Evolutionary conservation across 257 asterid genomes (phyloP), one percentile per base, ranked within the genome.

Genomic region (Rhazya stricta): DNA sequence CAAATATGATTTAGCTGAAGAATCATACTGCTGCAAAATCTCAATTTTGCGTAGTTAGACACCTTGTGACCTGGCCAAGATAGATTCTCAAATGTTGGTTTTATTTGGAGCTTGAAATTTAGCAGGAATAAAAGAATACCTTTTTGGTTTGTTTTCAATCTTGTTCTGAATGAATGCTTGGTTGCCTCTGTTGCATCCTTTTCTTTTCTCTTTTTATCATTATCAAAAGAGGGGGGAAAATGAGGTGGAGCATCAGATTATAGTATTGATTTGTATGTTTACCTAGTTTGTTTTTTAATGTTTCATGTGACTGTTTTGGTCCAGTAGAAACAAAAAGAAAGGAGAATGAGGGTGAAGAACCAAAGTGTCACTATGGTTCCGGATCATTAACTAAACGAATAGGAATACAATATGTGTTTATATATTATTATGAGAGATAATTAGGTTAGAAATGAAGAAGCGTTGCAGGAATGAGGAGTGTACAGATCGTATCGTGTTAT

Each of bases 1-100:
- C 37, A 69, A 45, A 79, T 36, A 13, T 25, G 62, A 67, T 58
- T 67, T 56, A 10, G 3, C 43, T 66, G 71, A 37, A 66, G 48
- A 66, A 3, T 23, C 50, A 8, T 4, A 21, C 43, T 51, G 21
- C 46, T 34, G 46, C 69, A 19, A 57, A 10, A 25, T 6, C 60
- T 9, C 63, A 9, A 27, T 29, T 3, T 60, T 15, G 4, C 21
- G 0, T 37, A 9, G 48, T 30, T 15, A 63, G 69, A 63, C 45
- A 18, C 37, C 32, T 51, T 19, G 45, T 62, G 43, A 32, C 69
- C 21, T 13, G 25, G n/a, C 42, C n/a, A 18, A 32, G 69, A 62
- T 16, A 15, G 27, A 32, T 18, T 25, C 69, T 32, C 10, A 32
- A 16, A 32, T 16, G 25, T 34, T 34, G 11, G n/a, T 62, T 32